phyloP scores from a whole-genome alignment of 768 basidiomycete species.

The Lactarius trivialis region DNA sequence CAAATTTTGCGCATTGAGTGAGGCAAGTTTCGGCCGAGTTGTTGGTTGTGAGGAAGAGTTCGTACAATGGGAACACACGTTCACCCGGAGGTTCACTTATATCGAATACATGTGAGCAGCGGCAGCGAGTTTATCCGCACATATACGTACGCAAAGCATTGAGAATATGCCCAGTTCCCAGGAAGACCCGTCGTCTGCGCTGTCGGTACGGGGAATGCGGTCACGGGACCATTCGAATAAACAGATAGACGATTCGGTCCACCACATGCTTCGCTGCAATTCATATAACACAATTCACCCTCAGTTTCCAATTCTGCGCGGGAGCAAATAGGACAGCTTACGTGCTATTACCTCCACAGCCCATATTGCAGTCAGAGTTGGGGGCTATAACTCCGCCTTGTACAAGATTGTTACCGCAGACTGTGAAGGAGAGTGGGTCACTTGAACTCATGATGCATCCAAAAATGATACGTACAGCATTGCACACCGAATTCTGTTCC shows the following conservation, averaged over 20 bases:
- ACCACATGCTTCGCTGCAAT: constrained; percentile 58
- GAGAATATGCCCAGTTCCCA: constrained; percentile 56
- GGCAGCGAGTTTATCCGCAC: not conserved
- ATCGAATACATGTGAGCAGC: not conserved
- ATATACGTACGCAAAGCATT: constrained; percentile 52
- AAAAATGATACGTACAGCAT: constrained; percentile 37
- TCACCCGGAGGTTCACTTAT: constrained; percentile 42
- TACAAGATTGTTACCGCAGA: constrained; percentile 63
- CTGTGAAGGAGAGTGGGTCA: constrained; percentile 31
- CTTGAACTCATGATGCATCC: not conserved
- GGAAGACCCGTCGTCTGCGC: constrained; percentile 52
- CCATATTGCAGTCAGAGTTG: constrained; percentile 59
- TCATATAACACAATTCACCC: not conserved
- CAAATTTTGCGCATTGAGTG: constrained; percentile 60
- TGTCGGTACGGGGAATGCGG: constrained; percentile 51
- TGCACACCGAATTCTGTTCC: constrained; percentile 58
- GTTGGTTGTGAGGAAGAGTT: constrained; percentile 51
- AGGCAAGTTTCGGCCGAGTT: constrained; percentile 62
- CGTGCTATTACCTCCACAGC: constrained; percentile 63
- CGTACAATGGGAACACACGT: constrained; percentile 49
- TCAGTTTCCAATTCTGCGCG: not conserved
- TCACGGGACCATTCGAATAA: constrained; percentile 49
- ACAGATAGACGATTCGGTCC: constrained; percentile 65
- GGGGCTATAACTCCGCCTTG: constrained; percentile 48
- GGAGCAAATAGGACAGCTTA: constrained; percentile 30